Evolutionary conservation across 208 protist genomes (phyloP).

Genomic region (Trypanosomatidae sp.): DNA sequence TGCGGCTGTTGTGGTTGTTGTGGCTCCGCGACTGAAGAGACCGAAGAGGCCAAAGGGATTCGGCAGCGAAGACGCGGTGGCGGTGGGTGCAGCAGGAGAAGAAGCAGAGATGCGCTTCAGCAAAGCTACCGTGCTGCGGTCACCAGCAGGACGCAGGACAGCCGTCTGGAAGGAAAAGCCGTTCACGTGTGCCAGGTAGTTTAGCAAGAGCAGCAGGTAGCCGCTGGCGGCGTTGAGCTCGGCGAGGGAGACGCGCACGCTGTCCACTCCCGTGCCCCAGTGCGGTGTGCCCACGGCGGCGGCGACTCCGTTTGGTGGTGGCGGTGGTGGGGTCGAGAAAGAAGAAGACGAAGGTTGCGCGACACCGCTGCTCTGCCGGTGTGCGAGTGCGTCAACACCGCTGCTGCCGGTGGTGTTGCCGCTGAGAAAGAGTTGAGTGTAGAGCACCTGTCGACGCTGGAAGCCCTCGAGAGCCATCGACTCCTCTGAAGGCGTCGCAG

Average conservation of each 20-base stretch:
- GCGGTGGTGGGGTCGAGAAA: too few relatives aligned
- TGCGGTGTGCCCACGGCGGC: too few relatives aligned
- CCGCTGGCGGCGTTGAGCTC: conserved; percentile 82
- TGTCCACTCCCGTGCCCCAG: too few relatives aligned
- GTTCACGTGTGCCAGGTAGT: conserved; percentile 43
- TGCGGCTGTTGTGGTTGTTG: too few relatives aligned
- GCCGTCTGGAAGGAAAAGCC: conserved; percentile 34
- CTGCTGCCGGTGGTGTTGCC: conserved; percentile 7
- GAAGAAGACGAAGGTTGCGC: too few relatives aligned
- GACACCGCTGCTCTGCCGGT: too few relatives aligned
- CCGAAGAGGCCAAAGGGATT: conserved; percentile 9
- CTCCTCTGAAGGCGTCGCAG: conserved; percentile 6
- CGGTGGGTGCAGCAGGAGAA: background rate
- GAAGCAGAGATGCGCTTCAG: conserved; percentile 17
- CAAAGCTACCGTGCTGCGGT: conserved; percentile 47
- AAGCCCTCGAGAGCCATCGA: conserved; percentile 11
- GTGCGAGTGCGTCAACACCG: background rate
- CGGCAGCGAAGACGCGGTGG: background rate
- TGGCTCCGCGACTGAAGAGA: too few relatives aligned
- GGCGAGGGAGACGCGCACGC: conserved; percentile 31
- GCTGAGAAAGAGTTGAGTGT: conserved; percentile 30
- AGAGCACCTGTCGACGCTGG: conserved; percentile 17
- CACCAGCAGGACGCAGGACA: conserved; percentile 49
- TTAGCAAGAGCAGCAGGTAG: conserved; percentile 50
- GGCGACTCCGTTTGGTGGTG: too few relatives aligned